phyloP scores from a whole-genome alignment of 106 monocot genomes.

The Allium cepa region DNA sequence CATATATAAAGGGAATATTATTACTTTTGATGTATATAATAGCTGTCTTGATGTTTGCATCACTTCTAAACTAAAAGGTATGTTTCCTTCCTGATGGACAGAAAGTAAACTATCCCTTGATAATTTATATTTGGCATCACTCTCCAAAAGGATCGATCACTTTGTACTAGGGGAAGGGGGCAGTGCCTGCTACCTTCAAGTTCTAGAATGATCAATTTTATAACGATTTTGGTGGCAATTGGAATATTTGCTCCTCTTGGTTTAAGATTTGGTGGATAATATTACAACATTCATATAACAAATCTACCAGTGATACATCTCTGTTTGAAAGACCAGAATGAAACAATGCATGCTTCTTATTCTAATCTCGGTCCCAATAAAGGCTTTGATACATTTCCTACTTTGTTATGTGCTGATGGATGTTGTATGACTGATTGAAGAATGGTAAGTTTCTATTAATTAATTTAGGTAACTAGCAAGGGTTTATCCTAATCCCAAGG shows the following conservation, averaged over 20 bases:
- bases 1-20: no score
- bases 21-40: no score
- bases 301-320: constrained; percentile 27
- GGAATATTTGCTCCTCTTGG: constrained; percentile 51
- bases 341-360: constrained; percentile 41
- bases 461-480: background rate
- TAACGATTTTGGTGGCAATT: constrained; percentile 52
- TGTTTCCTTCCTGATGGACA: no score
- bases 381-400: constrained; percentile 53
- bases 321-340: constrained; percentile 40
- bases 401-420: constrained; percentile 47
- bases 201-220: constrained; percentile 27
- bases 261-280: constrained; percentile 64
- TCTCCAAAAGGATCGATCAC: constrained; percentile 24
- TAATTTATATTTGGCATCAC: no score
- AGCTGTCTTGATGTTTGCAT: no score
- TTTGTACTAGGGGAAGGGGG: constrained; percentile 45
- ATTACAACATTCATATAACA: constrained; percentile 42
- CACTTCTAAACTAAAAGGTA: no score
- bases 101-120: no score
- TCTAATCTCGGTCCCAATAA: constrained; percentile 33
- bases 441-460: constrained; percentile 19
- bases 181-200: constrained; percentile 54
- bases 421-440: constrained; percentile 50
- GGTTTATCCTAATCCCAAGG: background rate